A percentile compares a stretch with the other conserved stretches of the same genome.
These are phyloP conservation scores for Kurtzmaniella quercitrusa DNA, from an alignment of 1,139 yeast species.

Conservation along the genomic window DNA sequence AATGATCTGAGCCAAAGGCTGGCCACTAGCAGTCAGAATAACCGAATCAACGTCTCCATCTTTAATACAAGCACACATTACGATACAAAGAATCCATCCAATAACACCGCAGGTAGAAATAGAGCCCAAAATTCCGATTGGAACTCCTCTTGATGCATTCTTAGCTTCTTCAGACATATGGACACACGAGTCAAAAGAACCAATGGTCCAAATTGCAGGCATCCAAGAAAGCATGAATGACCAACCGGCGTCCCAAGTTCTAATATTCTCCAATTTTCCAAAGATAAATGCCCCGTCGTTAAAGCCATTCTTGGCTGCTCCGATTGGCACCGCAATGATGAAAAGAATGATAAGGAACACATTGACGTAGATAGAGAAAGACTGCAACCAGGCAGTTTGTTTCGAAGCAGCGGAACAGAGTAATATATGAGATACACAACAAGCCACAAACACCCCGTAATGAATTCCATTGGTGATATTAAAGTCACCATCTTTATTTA, in stretches of 20 bases:
- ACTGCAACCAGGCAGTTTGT: constrained; percentile 15
- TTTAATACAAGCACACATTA: constrained; percentile 18
- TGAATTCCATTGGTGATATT: constrained; percentile 17
- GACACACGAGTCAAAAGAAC: constrained; percentile 30
- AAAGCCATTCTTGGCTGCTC: constrained; percentile 20
- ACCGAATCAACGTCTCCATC: constrained; percentile 15
- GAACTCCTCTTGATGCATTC: constrained; percentile 23
- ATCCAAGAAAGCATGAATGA: constrained; percentile 23
- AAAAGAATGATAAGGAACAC: constrained; percentile 14
- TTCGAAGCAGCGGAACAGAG: constrained; percentile 22
- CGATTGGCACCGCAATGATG: constrained; percentile 25
- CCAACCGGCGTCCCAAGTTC: constrained; percentile 19
- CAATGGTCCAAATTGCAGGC: constrained; percentile 32
- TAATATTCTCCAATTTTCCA: constrained; percentile 14
- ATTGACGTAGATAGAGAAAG: constrained; percentile 20
- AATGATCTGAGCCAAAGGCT: constrained; percentile 23
- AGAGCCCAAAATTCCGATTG: constrained; percentile 26
- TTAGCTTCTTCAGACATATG: constrained; percentile 30
- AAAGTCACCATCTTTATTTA: constrained; percentile 20
- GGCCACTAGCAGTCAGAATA: constrained; percentile 15
- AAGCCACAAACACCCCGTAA: constrained; percentile 26
- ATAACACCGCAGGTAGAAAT: constrained; percentile 18
- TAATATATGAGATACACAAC: constrained; percentile 16
- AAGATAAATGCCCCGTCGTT: constrained; percentile 16
- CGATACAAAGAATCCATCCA: constrained; percentile 19